A percentile compares a stretch with the other conserved stretches of the same genome.
Evolutionary conservation across 2,329 filamentous ascomycete species (phyloP).

Genomic region (Talaromyces verruculosus): DNA sequence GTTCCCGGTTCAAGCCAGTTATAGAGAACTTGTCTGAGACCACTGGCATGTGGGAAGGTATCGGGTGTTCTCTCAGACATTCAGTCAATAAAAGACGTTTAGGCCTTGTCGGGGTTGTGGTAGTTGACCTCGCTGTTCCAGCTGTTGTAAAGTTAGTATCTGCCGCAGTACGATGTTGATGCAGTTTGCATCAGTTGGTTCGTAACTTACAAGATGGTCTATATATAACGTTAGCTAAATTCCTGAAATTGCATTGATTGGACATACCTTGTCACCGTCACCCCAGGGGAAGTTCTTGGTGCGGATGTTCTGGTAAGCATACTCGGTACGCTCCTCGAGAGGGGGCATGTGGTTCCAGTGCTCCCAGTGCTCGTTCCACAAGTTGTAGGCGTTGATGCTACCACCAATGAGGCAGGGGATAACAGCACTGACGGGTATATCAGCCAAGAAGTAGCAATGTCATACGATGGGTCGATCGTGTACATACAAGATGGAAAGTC

Average conservation of each 20-base stretch:
- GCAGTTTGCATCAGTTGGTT: neutral
- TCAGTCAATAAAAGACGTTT: neutral
- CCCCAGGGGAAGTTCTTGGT: conserved; percentile 95
- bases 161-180: neutral
- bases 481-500: conserved; percentile 91
- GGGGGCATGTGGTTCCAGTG: conserved; percentile 85
- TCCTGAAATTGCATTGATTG: conserved; percentile 1
- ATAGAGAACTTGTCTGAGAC: neutral
- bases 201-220: conserved; percentile 67
- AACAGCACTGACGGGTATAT: conserved; percentile 60
- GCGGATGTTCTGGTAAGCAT: conserved; percentile 97
- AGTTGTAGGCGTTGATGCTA: conserved; percentile 77
- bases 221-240: conserved; percentile 6
- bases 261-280: conserved; percentile 86
- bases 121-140: conserved; percentile 97
- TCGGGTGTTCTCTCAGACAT: neutral
- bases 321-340: conserved; percentile 87
- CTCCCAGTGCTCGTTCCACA: conserved; percentile 97
- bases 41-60: neutral
- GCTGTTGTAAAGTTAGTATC: conserved; percentile 49
- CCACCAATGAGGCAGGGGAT: conserved; percentile 71
- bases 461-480: conserved; percentile 6
- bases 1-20: conserved; percentile 8
- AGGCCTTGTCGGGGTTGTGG: conserved; percentile 82
- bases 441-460: conserved; percentile 15